Conservation (phyloP, 345 rosid genomes). For the Boechera retrofracta region DNA sequence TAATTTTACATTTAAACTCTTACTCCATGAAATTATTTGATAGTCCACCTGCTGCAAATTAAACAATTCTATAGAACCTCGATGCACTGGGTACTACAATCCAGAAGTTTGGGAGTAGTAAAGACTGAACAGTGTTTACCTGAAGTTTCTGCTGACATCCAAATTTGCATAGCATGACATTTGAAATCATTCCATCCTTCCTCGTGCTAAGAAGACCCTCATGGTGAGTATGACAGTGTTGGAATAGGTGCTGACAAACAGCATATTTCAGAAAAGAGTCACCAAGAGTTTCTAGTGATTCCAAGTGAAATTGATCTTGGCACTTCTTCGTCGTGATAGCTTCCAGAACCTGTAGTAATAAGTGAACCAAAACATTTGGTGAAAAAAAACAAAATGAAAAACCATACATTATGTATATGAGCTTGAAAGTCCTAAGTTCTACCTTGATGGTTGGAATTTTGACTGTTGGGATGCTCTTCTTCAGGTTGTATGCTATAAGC, state of each 20-base stretch:
- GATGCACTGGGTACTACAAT: not conserved
- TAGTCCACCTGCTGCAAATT: not conserved
- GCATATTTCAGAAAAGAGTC: slow-evolving; percentile 94
- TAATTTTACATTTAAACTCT: not conserved
- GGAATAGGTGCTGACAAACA: slow-evolving; percentile 73
- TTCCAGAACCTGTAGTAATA: slow-evolving; percentile 67
- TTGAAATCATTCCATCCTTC: slow-evolving; percentile 67
- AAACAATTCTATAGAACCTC: slow-evolving; percentile 3
- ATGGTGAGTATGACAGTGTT: slow-evolving; percentile 54
- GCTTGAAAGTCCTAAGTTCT: slow-evolving; percentile 13
- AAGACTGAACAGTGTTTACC: slow-evolving; percentile 50
- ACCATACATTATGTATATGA: not conserved
- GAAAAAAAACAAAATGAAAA: not conserved
- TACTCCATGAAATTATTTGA: not conserved
- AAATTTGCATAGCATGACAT: slow-evolving; percentile 68
- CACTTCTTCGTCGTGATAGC: slow-evolving; percentile 87
- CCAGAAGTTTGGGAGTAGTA: not conserved
- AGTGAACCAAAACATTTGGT: slow-evolving; percentile 8
- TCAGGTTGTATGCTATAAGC: slow-evolving; percentile 72
- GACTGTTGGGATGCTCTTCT: slow-evolving; percentile 53
- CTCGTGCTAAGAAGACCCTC: slow-evolving; percentile 82
- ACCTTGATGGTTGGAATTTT: slow-evolving; percentile 84
- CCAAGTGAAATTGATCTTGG: slow-evolving; percentile 79
- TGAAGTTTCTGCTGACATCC: slow-evolving; percentile 77
- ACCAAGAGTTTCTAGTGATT: slow-evolving; percentile 91